These are phyloP conservation scores for Alternaria tenuissima DNA, from an alignment of 2,329 filamentous ascomycete species.

Conservation along the genomic window DNA sequence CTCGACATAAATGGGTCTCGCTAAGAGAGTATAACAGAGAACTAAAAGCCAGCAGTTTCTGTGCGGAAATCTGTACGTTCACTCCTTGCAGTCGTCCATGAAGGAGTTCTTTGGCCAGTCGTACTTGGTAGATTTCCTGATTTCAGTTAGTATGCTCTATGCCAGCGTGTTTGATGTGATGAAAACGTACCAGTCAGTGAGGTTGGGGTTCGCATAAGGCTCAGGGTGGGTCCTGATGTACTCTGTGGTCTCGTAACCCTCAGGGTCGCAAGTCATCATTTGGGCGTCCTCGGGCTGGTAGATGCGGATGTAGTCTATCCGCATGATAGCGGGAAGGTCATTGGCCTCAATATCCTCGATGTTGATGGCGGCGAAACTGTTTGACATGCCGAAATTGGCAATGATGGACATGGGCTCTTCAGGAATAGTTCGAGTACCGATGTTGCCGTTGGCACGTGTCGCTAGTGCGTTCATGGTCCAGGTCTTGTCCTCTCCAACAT, in stretches of 20 bases:
- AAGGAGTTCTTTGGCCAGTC: conserved; percentile 69
- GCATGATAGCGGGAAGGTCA: conserved; percentile 68
- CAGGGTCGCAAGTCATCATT: conserved; percentile 72
- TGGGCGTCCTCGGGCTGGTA: conserved; percentile 69
- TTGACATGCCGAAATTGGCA: conserved; percentile 75
- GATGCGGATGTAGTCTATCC: conserved; percentile 74
- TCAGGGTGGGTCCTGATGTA: conserved; percentile 71
- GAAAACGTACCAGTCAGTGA: conserved; percentile 66
- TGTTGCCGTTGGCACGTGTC: conserved; percentile 73
- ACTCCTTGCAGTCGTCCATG: conserved; percentile 62
- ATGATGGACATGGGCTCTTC: conserved; percentile 73
- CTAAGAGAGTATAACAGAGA: conserved; percentile 15
- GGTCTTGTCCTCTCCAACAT: conserved; percentile 69
- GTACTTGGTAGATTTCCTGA: conserved; percentile 60
- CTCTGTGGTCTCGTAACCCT: conserved; percentile 70
- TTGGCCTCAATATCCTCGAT: conserved; percentile 60
- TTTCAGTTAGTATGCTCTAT: conserved; percentile 16
- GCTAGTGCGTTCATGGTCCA: conserved; percentile 69
- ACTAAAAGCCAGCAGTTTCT: conserved; percentile 31
- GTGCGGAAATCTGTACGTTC: conserved; percentile 13
- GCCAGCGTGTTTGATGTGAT: not conserved
- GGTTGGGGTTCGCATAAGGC: conserved; percentile 70
- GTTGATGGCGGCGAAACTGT: conserved; percentile 70
- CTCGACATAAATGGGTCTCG: conserved; percentile 24
- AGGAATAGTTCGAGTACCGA: conserved; percentile 71